Evolutionary conservation across 306 rosid species (phyloP), one percentile per base, ranked within the genome.

Genomic region (Erythrophleum fordii): DNA sequence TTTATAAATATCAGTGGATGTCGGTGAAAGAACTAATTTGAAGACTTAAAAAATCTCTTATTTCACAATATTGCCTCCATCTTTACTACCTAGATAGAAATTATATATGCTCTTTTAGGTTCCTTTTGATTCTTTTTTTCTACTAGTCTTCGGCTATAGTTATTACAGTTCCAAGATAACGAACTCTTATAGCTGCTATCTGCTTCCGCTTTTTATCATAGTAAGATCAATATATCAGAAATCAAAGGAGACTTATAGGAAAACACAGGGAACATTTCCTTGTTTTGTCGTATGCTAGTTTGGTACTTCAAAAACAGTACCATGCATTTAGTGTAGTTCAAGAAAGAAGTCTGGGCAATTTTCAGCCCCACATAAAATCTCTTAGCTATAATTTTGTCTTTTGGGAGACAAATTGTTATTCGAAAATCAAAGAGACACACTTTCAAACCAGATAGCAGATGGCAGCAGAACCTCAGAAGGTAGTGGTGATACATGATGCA

Each of bases 401-500:
- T 1, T 7, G 23, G 6, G 45, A 11, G 48, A 49, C 41, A 62
- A 51, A 8, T 49, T 31, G 48, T 69, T 28, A 59, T 20, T 72
- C 17, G 16, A 66, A 81, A 67, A 60, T 46, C 48, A 13, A 23
- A 44, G 58, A 55, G 51, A 1, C 45, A 62, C 7, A 61, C 4
- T 22, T 23, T 66, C 5, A 46, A 76, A 77, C 28, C 17, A 31
- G 12, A 67, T 5, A 53, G 49, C 71, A 41, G 16, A 81, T 80
- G 87, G 52, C 66, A 2, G 76, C 49, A 70, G 91, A 76, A 48
- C 23, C 22, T 65, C 83, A 85, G 73, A 91, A 69, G 81, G 85
- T 92, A 31, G 88, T 91, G 88, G 92, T 90, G 90, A 85, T 92
- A 81, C 90, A 88, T 34, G 93, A 90, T 53, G 90, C 93, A 81